Conservation (phyloP, 2,329 filamentous ascomycete genomes). For the Epichloe amarillans region DNA sequence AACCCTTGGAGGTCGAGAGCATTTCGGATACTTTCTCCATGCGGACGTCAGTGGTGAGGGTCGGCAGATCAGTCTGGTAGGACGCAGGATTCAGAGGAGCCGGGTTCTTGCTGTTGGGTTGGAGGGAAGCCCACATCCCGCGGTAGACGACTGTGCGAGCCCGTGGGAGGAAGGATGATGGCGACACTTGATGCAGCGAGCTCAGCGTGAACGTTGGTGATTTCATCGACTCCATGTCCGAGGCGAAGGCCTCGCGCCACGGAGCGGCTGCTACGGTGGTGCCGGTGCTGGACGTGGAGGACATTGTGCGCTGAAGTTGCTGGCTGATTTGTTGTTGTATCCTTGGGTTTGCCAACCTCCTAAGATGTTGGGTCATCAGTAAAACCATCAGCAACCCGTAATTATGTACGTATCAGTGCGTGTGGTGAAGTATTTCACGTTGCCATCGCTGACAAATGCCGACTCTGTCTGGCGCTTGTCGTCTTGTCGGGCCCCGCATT, state of each 20-base stretch:
- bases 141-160: slow-evolving; percentile 74
- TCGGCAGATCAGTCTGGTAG: slow-evolving; percentile 65
- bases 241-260: slow-evolving; percentile 38
- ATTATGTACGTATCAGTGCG: neutral
- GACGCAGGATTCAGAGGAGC: slow-evolving; percentile 54
- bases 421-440: neutral
- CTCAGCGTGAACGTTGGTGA: slow-evolving; percentile 37
- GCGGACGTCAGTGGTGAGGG: slow-evolving; percentile 76
- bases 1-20: slow-evolving; percentile 24
- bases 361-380: neutral
- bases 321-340: slow-evolving; percentile 3
- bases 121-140: slow-evolving; percentile 68
- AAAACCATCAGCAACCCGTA: neutral
- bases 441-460: neutral
- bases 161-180: slow-evolving; percentile 31
- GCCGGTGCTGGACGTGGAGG: slow-evolving; percentile 5
- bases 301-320: slow-evolving; percentile 18
- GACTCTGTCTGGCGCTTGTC: neutral
- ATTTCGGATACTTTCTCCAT: slow-evolving; percentile 76
- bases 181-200: slow-evolving; percentile 29
- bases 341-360: neutral
- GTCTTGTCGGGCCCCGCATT: neutral
- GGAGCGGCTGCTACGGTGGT: slow-evolving; percentile 26
- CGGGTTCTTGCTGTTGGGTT: slow-evolving; percentile 58
- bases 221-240: slow-evolving; percentile 34